phyloP scores from a whole-genome alignment of 257 asterid genomes.

The Nyctanthes arbortristis region DNA sequence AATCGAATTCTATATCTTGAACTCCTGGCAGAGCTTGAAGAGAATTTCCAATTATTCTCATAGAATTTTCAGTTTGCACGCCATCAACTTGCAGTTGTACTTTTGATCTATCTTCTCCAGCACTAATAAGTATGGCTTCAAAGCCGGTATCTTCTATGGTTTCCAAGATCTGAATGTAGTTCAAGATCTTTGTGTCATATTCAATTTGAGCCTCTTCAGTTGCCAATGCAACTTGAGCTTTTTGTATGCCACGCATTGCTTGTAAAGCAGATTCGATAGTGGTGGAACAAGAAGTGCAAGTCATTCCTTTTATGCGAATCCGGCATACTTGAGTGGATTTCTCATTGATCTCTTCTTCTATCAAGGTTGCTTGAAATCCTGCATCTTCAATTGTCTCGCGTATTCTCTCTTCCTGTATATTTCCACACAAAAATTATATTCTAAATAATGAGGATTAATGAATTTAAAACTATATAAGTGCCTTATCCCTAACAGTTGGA shows the following conservation, averaged over 20 bases:
- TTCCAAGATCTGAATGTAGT: slow-evolving; percentile 33
- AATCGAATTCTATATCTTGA: slow-evolving; percentile 30
- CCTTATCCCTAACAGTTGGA: too few species aligned
- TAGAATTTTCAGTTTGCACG: slow-evolving; percentile 26
- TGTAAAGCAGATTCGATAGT: slow-evolving; percentile 51
- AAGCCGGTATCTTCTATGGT: slow-evolving; percentile 49
- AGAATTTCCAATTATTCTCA: slow-evolving; percentile 31
- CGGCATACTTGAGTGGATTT: slow-evolving; percentile 39
- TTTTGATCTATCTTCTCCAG: slow-evolving; percentile 34
- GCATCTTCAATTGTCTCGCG: slow-evolving; percentile 59
- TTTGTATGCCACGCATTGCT: slow-evolving; percentile 42
- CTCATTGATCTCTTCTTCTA: slow-evolving; percentile 32
- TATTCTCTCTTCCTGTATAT: slow-evolving; percentile 47
- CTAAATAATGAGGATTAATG: neutral
- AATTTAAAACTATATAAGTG: neutral
- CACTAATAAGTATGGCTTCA: slow-evolving; percentile 43
- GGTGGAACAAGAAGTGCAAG: slow-evolving; percentile 58
- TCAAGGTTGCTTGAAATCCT: slow-evolving; percentile 48
- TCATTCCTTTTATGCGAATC: slow-evolving; percentile 43
- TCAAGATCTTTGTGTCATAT: slow-evolving; percentile 41
- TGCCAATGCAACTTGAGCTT: slow-evolving; percentile 47
- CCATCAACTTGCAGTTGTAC: slow-evolving; percentile 50
- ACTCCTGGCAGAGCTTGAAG: slow-evolving; percentile 52
- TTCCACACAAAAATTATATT: neutral
- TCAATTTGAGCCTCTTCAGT: slow-evolving; percentile 42